These are phyloP conservation scores for Tylopilus sp. DNA, from an alignment of 1,284 basidiomycete genomes.

Conservation along the genomic window DNA sequence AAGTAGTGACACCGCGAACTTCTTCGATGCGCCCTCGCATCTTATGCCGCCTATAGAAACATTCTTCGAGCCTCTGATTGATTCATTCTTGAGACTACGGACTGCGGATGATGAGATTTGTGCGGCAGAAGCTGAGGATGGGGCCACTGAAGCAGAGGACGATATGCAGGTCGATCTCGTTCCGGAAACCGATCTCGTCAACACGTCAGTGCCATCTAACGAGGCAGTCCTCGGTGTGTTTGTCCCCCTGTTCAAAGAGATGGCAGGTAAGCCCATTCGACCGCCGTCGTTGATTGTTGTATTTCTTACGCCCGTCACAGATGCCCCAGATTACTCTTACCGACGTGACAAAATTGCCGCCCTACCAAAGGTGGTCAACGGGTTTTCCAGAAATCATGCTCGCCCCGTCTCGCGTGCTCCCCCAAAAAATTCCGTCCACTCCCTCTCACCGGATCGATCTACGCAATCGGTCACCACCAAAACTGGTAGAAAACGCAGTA, in stretches of 20 bases:
- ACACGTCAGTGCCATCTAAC: slow-evolving; percentile 7
- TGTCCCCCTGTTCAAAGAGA: slow-evolving; percentile 27
- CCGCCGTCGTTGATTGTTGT: neutral
- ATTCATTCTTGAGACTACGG: slow-evolving; percentile 54
- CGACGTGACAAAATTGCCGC: slow-evolving; percentile 10
- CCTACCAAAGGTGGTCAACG: slow-evolving; percentile 21
- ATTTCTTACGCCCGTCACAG: slow-evolving; percentile 12
- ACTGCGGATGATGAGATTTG: slow-evolving; percentile 27
- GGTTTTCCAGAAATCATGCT: slow-evolving; percentile 8
- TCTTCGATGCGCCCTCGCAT: slow-evolving; percentile 76
- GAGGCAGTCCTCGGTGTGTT: slow-evolving; percentile 25
- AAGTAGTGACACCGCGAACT: slow-evolving; percentile 40
- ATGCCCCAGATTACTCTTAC: slow-evolving; percentile 22
- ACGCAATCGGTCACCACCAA: slow-evolving; percentile 18
- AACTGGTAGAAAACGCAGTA: slow-evolving; percentile 32
- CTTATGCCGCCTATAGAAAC: slow-evolving; percentile 74
- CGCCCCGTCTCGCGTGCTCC: slow-evolving; percentile 11
- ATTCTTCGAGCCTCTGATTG: slow-evolving; percentile 73
- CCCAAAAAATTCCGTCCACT: slow-evolving; percentile 19
- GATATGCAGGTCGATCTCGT: slow-evolving; percentile 42
- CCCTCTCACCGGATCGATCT: slow-evolving; percentile 11
- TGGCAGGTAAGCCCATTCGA: slow-evolving; percentile 23
- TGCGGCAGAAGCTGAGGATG: slow-evolving; percentile 21
- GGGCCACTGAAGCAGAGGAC: slow-evolving; percentile 38
- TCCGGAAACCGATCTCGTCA: slow-evolving; percentile 22